phyloP scores from a whole-genome alignment of 164 flowering plant genomes.

The Warburgia ugandensis region DNA sequence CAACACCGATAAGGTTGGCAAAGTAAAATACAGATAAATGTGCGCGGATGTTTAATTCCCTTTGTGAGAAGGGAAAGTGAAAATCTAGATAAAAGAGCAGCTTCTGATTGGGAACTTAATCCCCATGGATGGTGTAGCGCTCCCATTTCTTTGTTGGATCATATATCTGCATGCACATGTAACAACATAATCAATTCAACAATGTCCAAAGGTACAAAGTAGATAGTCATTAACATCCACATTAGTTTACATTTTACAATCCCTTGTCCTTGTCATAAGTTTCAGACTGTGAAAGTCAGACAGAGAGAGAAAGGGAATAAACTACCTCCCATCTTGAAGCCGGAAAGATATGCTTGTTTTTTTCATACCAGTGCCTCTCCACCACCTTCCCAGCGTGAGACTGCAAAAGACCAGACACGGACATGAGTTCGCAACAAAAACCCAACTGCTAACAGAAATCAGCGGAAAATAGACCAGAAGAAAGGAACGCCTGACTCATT shows the following conservation, averaged over 20 bases:
- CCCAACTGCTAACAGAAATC: too few relatives aligned
- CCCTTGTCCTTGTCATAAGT: background rate
- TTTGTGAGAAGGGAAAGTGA: too few relatives aligned
- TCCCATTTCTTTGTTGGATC: slow-evolving; percentile 85
- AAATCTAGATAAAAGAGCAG: too few relatives aligned
- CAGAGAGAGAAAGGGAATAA: background rate
- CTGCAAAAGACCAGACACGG: slow-evolving; percentile 32
- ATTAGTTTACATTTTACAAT: background rate
- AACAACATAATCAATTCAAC: background rate
- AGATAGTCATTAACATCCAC: background rate
- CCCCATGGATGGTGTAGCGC: slow-evolving; percentile 87
- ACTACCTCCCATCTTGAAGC: slow-evolving; percentile 99
- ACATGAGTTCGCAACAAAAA: slow-evolving; percentile 3
- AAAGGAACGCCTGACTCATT: too few relatives aligned
- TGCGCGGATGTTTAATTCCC: too few relatives aligned
- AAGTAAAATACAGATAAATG: too few relatives aligned
- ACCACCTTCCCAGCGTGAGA: slow-evolving; percentile 99
- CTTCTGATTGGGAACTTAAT: slow-evolving; percentile 24
- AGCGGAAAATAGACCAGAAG: too few relatives aligned
- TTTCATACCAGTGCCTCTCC: slow-evolving; percentile 99
- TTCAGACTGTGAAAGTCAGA: background rate
- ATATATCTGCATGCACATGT: slow-evolving; percentile 49
- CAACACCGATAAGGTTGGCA: too few relatives aligned
- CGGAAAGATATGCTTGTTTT: slow-evolving; percentile 97
- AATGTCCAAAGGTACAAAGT: background rate